These are phyloP conservation scores for Styphnolobium japonicum DNA, from an alignment of 306 rosid species.

Conservation along the genomic window DNA sequence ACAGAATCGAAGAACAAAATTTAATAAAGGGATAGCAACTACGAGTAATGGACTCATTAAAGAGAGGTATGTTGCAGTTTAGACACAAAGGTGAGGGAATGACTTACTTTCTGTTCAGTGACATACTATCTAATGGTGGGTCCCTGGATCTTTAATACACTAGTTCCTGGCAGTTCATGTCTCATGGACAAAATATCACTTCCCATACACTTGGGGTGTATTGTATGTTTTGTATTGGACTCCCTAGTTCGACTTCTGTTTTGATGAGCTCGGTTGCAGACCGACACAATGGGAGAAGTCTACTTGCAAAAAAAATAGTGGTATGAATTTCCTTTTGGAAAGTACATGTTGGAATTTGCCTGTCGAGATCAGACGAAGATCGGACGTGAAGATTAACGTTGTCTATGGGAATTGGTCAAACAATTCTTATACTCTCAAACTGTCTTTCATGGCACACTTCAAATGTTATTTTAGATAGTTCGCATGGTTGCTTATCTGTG, in stretches of 20 bases:
- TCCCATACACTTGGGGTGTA: background rate
- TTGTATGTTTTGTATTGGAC: slow-evolving; percentile 1
- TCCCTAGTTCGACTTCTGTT: background rate
- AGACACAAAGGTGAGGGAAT: background rate
- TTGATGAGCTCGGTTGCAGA: background rate
- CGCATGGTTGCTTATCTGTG: too few relatives aligned
- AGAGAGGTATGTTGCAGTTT: background rate
- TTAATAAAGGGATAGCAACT: slow-evolving; percentile 26
- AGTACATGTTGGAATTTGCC: too few relatives aligned
- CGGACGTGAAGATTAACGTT: too few relatives aligned
- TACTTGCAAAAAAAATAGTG: background rate
- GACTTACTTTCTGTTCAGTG: slow-evolving; percentile 11
- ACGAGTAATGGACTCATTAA: slow-evolving; percentile 10
- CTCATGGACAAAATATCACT: slow-evolving; percentile 34
- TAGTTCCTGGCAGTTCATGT: slow-evolving; percentile 25
- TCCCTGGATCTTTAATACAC: slow-evolving; percentile 18
- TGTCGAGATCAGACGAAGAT: too few relatives aligned
- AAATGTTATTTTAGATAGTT: too few relatives aligned
- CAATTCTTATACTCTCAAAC: too few relatives aligned
- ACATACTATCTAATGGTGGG: slow-evolving; percentile 23
- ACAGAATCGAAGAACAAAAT: background rate
- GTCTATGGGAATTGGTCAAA: too few relatives aligned
- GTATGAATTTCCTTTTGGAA: background rate
- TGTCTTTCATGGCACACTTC: too few relatives aligned
- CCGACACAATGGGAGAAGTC: background rate